Evolutionary conservation across 2,329 filamentous ascomycete genomes (phyloP), one percentile per base, ranked within the genome.

Genomic region (Pestalotiopsis sp.): DNA sequence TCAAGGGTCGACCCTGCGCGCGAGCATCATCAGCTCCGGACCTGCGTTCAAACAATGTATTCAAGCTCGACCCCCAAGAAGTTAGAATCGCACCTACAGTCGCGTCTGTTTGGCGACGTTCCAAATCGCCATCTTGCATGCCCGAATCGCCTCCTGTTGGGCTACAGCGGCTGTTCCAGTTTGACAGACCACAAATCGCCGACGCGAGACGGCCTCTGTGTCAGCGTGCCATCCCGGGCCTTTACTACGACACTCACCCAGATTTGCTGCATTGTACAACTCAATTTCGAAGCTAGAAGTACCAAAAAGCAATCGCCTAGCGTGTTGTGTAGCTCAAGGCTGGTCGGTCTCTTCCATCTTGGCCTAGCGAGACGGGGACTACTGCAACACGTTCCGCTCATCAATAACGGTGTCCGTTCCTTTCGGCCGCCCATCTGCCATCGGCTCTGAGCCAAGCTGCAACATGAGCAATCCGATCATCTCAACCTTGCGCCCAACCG

Each of bases 221-320:
- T 49, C n/a, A 49, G 41, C 41, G n/a, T n/a, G 41, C n/a, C 41
- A 49, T 14, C 41, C 41, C n/a, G 41, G 41, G 41, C 13, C 41
- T 14, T n/a, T 9, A 12, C 41, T 12, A n/a, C 13, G 14, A 14
- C 14, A n/a, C 13, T 6, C 41, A 49, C 5, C 14, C 13, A n/a
- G 41, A 49, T 14, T 49, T 49, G n/a, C 41, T 49, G 41, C 41
- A 49, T 38, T 61, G 58, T n/a, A 38, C 58, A 61, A 61, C 58
- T 61, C 58, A 61, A 61, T 31, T n/a, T 31, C n/a, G 58, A 36
- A 36, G 58, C 58, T 61, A 38, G 23, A 61, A 61, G 58, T 14
- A 13, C 5, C 20, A 38, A 61, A 61, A 61, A 58, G 25, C 23
- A 27, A 61, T 27, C 58, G 23, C 23, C 9, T 61, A n/a, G 25